Evolutionary conservation across 345 rosid species (phyloP).

Genomic region (Eucalyptus pauciflora): DNA sequence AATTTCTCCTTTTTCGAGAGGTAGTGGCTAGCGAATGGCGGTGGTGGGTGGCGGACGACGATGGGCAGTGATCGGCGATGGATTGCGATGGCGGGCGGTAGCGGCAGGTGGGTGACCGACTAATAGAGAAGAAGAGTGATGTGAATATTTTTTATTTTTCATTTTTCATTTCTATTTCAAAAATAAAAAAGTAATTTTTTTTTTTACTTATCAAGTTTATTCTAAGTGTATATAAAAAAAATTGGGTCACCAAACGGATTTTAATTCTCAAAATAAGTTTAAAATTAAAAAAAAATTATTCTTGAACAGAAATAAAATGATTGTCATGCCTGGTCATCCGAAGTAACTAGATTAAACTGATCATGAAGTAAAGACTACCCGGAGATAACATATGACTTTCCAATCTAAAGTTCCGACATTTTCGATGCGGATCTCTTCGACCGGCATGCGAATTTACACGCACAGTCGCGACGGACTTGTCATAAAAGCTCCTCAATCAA

Average conservation of each 20-base stretch:
- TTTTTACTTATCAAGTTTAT: too few species aligned
- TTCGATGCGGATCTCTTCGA: neutral
- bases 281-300: too few species aligned
- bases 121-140: rapidly evolving
- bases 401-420: rapidly evolving
- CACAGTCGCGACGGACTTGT: neutral
- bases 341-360: too few species aligned
- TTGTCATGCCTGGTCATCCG: rapidly evolving
- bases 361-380: neutral
- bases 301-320: rapidly evolving
- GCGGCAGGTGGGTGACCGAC: rapidly evolving
- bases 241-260: rapidly evolving
- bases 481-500: neutral
- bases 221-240: too few species aligned
- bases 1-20: rapidly evolving
- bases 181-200: too few species aligned
- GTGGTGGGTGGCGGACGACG: rapidly evolving
- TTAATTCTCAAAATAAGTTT: rapidly evolving
- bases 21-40: rapidly evolving
- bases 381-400: neutral
- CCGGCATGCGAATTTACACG: neutral
- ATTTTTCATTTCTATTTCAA: too few species aligned
- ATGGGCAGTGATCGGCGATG: rapidly evolving
- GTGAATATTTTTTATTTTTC: too few species aligned
- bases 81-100: rapidly evolving